These are phyloP conservation scores for Oryza coarctata DNA, from an alignment of 176 grass and related monocot genomes.

Conservation along the genomic window DNA sequence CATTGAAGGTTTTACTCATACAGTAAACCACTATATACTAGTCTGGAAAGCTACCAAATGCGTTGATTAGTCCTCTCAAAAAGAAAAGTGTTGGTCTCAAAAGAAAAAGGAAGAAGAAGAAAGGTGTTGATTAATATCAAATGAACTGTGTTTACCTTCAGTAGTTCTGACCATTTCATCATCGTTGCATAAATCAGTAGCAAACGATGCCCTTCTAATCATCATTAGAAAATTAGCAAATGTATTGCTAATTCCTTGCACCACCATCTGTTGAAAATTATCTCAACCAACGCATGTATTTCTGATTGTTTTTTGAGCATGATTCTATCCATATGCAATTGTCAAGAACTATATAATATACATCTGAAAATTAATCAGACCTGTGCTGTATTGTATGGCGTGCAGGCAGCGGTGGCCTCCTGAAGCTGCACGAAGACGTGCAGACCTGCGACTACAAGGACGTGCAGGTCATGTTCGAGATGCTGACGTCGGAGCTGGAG, in stretches of 20 bases:
- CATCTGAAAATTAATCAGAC: conserved; percentile 1
- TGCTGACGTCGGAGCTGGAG: conserved; percentile 69
- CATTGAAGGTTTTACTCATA: neutral
- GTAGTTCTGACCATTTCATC: neutral
- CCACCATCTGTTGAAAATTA: too few relatives aligned
- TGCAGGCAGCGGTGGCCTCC: conserved; percentile 65
- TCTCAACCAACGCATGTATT: neutral
- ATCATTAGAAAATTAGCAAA: neutral
- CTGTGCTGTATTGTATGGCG: neutral
- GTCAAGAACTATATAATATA: neutral
- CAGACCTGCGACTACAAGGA: conserved; percentile 80
- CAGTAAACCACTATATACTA: neutral
- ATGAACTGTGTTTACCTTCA: neutral
- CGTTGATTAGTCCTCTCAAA: neutral
- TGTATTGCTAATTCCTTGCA: too few relatives aligned
- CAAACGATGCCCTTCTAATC: neutral
- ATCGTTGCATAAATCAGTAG: neutral
- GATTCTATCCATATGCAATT: neutral
- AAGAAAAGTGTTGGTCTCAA: neutral
- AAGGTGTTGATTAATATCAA: neutral
- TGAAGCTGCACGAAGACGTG: conserved; percentile 79
- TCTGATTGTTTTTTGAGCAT: neutral
- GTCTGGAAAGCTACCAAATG: neutral
- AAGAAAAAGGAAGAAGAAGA: neutral
- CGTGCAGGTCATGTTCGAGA: conserved; percentile 93